Conservation (phyloP, 495 filamentous ascomycete genomes). For the Polyplosphaeria fusca region DNA sequence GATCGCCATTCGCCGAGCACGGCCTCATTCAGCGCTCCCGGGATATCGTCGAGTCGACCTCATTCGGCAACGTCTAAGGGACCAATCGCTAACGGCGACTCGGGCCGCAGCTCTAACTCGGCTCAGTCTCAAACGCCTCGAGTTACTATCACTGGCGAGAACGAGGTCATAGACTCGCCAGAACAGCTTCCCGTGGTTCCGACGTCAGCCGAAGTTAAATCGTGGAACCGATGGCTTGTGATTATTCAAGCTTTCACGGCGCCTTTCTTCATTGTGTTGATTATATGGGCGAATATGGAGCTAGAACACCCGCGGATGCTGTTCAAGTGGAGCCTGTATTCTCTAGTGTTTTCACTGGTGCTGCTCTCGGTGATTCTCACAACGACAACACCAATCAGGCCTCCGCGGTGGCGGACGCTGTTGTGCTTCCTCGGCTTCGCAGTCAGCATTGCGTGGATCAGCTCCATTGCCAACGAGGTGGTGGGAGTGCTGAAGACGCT, state of each 20-base stretch:
- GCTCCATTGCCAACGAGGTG: slow-evolving; percentile 91
- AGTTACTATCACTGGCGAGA: slow-evolving; percentile 5
- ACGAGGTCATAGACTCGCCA: slow-evolving; percentile 24
- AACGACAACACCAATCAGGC: slow-evolving; percentile 53
- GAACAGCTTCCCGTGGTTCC: slow-evolving; percentile 21
- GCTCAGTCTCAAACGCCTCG: neutral
- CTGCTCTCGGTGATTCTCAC: slow-evolving; percentile 62
- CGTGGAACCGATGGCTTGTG: slow-evolving; percentile 91
- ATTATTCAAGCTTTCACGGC: slow-evolving; percentile 81
- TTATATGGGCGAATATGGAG: slow-evolving; percentile 69
- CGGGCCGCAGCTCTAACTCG: neutral
- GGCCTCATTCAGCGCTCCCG: slow-evolving; percentile 20
- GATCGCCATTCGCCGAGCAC: slow-evolving; percentile 10
- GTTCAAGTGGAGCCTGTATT: slow-evolving; percentile 61
- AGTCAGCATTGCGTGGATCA: slow-evolving; percentile 92
- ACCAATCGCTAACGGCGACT: neutral
- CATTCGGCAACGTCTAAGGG: neutral
- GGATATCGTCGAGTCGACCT: neutral
- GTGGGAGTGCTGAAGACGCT: slow-evolving; percentile 92
- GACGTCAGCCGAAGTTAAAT: slow-evolving; percentile 40
- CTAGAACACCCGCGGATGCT: slow-evolving; percentile 52
- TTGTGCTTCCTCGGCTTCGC: slow-evolving; percentile 88
- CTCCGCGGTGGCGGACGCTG: slow-evolving; percentile 65
- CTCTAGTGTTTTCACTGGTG: slow-evolving; percentile 66
- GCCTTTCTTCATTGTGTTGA: slow-evolving; percentile 74